Conservation (phyloP, 805 yeast genomes). For the Candida anglica region DNA sequence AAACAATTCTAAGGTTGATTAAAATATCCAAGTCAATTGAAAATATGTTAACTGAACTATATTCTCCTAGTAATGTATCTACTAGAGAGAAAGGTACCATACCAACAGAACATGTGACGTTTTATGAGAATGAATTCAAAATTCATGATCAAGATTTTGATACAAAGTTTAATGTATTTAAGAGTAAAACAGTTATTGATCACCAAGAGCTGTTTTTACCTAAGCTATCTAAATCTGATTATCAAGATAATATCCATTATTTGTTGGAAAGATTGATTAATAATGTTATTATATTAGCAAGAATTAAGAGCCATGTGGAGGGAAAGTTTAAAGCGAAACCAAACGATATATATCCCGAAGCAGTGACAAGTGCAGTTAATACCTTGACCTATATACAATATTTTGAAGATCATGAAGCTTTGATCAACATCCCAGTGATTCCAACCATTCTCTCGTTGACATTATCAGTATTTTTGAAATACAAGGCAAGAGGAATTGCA, state of each 20-base stretch:
- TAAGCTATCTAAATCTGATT: no score
- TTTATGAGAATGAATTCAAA: conserved; percentile 21
- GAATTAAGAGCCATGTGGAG: no score
- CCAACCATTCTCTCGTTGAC: conserved; percentile 22
- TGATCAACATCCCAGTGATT: conserved; percentile 21
- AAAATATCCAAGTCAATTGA: conserved; percentile 23
- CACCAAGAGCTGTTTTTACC: background rate
- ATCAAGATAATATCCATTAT: conserved; percentile 19
- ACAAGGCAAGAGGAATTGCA: conserved; percentile 11
- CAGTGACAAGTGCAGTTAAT: conserved; percentile 21
- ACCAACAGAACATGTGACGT: no score
- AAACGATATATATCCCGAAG: conserved; percentile 20
- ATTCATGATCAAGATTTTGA: conserved; percentile 16
- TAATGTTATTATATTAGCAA: conserved; percentile 20
- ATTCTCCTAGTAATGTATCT: no score
- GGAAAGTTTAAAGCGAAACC: conserved; percentile 22
- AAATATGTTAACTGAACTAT: conserved; percentile 18
- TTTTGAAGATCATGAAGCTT: conserved; percentile 13
- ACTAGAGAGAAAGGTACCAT: conserved; percentile 19
- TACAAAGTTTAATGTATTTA: conserved; percentile 1
- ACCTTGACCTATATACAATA: conserved; percentile 20
- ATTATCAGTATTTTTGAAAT: conserved; percentile 20
- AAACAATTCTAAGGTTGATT: conserved; percentile 19
- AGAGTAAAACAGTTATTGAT: background rate
- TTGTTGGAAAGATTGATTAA: conserved; percentile 25